These are phyloP conservation scores for Chaetomiaceae sp. DNA, from an alignment of 2,329 filamentous ascomycete genomes.

Conservation along the genomic window DNA sequence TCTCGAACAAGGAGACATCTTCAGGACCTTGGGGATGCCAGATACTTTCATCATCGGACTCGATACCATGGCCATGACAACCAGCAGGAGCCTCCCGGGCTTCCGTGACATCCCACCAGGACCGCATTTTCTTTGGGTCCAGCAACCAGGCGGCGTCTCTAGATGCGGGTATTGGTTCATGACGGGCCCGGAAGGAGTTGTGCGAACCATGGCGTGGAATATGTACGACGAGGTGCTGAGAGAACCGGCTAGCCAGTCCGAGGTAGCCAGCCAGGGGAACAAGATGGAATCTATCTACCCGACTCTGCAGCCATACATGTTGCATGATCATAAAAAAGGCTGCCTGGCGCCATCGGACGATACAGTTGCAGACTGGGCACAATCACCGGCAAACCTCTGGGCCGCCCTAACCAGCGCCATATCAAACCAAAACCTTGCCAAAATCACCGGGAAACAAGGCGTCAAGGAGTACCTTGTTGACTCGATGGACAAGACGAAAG, in stretches of 20 bases:
- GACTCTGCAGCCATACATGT: constrained; percentile 43
- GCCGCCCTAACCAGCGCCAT: constrained; percentile 47
- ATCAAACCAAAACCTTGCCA: constrained; percentile 40
- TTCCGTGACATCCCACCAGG: constrained; percentile 53
- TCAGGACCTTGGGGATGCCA: constrained; percentile 51
- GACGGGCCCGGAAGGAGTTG: constrained; percentile 32
- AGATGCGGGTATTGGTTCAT: constrained; percentile 57
- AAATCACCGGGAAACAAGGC: constrained; percentile 41
- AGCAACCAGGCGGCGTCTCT: constrained; percentile 45
- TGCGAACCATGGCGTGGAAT: constrained; percentile 53
- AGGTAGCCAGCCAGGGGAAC: constrained; percentile 43
- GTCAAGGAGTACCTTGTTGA: constrained; percentile 48
- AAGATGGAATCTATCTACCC: constrained; percentile 37
- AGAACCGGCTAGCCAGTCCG: constrained; percentile 42
- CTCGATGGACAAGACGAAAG: constrained; percentile 49
- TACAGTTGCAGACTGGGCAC: constrained; percentile 7
- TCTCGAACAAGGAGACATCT: constrained; percentile 44
- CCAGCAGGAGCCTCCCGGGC: constrained; percentile 42
- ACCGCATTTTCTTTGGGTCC: constrained; percentile 57
- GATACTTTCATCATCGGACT: constrained; percentile 49
- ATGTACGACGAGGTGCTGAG: constrained; percentile 50
- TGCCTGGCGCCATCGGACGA: not conserved
- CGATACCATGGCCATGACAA: constrained; percentile 47
- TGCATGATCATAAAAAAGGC: constrained; percentile 20
- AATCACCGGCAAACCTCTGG: constrained; percentile 43